Evolutionary conservation across 176 grass and related monocot species (phyloP).

Genomic region (Phoenix dactylifera): DNA sequence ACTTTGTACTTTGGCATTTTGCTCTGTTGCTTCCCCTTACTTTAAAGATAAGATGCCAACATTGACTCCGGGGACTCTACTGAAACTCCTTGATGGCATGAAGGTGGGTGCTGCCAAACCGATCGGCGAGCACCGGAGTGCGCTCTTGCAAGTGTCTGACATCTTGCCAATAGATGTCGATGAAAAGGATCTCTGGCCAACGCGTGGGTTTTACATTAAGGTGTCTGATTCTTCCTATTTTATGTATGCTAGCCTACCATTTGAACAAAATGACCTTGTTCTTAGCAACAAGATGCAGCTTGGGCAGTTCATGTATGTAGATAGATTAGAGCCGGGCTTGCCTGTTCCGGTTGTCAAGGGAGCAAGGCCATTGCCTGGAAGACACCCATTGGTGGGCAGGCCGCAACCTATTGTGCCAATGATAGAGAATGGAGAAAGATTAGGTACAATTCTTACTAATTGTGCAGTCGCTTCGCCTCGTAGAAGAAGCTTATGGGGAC

Average conservation of each 20-base stretch:
- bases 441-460: too few species aligned
- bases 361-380: conserved; percentile 41
- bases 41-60: conserved; percentile 34
- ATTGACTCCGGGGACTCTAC: conserved; percentile 57
- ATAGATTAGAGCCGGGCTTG: conserved; percentile 56
- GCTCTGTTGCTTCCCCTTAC: too few species aligned
- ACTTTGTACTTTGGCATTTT: too few species aligned
- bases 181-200: conserved; percentile 76
- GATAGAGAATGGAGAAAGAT: conserved; percentile 1
- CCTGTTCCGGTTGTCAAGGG: conserved; percentile 68
- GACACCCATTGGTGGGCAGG: conserved; percentile 60
- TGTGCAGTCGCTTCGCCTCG: too few species aligned
- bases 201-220: conserved; percentile 86
- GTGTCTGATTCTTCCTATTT: conserved; percentile 69
- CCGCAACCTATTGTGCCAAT: conserved; percentile 37
- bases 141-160: conserved; percentile 74
- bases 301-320: conserved; percentile 72
- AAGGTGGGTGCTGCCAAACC: conserved; percentile 40
- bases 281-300: conserved; percentile 87
- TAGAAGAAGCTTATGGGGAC: conserved; percentile 49
- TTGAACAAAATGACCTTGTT: conserved; percentile 65
- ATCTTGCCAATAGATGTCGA: conserved; percentile 83
- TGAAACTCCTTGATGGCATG: conserved; percentile 77
- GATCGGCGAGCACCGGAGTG: conserved; percentile 57
- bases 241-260: conserved; percentile 70